Base-by-base conservation (phyloP, 371 early-diverging fungal species). In the Smittium culicis region DNA sequence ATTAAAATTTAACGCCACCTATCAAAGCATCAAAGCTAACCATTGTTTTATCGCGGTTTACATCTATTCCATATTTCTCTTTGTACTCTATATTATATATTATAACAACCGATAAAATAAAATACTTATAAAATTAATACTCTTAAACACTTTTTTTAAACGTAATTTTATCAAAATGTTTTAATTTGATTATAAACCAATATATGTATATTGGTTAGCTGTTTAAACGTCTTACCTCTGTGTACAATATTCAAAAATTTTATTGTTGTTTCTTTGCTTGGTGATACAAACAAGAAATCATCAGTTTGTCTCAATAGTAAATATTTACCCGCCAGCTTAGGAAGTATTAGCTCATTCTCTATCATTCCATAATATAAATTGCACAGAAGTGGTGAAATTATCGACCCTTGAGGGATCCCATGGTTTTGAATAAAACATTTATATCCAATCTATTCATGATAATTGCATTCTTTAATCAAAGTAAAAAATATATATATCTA, bases 371-470 rank as follows among this genome's bases (percentile, higher is more conserved):
- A 88, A 65, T 85, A 89, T 45, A 90, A 79, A 69, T 87, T 90
- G 86, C 93, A 94, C 34, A 94, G 80, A 2, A 90, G 63, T 20
- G 88, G 79, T 0, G 94, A 94, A 25, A 94, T 68, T 31, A 85
- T 75, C 3, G 93, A 94, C 0, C 94, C 95, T 71, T 94, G 95
- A 0, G 95, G 90, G 45, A 94, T 90, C 1, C 95, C 95, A 0
- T 76, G 73, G 0, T 70, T 74, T 64, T 92, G 92, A 35, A 74
- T 76, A 75, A 84, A 90, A 62, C 77, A 81, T 34, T 76, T 68
- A 30, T 71, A 72, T 1, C 80, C 83, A 35, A 82, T 45, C 45
- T 45, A 20, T n/a, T n/a, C n/a, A n/a, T n/a, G n/a, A n/a, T n/a
- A n/a, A n/a, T n/a, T n/a, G n/a, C n/a, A n/a, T n/a, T n/a, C n/a